These are phyloP conservation scores for Strobilomyces confusus DNA, from an alignment of 768 basidiomycete genomes.

Conservation along the genomic window DNA sequence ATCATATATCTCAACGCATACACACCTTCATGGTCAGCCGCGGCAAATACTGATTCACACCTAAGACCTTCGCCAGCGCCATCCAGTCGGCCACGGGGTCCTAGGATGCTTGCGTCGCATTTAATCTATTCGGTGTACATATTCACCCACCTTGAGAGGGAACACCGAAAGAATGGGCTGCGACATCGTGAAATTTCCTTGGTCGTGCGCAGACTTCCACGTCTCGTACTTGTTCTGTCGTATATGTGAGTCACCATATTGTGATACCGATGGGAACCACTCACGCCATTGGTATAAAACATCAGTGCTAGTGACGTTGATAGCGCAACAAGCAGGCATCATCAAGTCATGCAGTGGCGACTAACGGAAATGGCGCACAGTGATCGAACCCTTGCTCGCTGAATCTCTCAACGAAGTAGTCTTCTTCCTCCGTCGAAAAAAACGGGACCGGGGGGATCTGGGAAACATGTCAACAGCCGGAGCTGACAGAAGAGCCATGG, in stretches of 20 bases:
- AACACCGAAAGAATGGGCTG: constrained; percentile 40
- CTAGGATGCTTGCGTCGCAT: constrained; percentile 12
- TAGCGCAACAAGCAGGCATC: not conserved
- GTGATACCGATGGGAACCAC: not conserved
- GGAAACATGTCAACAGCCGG: not conserved
- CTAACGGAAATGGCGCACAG: constrained; percentile 41
- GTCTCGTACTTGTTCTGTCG: constrained; percentile 37
- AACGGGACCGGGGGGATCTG: constrained; percentile 63
- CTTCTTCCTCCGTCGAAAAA: constrained; percentile 57
- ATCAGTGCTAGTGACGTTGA: constrained; percentile 45
- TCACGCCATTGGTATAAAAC: constrained; percentile 58
- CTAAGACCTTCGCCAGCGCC: constrained; percentile 24
- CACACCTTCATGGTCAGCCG: constrained; percentile 33
- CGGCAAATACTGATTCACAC: constrained; percentile 32
- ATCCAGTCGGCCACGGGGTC: constrained; percentile 47
- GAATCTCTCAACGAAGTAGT: constrained; percentile 67
- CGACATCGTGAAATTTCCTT: constrained; percentile 41
- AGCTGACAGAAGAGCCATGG: not conserved
- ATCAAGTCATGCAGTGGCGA: not conserved
- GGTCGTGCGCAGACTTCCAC: constrained; percentile 35
- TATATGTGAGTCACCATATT: not conserved
- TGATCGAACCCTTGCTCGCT: constrained; percentile 52
- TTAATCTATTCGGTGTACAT: not conserved
- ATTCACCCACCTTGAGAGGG: constrained; percentile 33
- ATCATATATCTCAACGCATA: not conserved